A percentile compares a stretch with the other conserved stretches of the same genome.
Conservation (phyloP, 495 filamentous ascomycete genomes). For the Tuber calosporum region DNA sequence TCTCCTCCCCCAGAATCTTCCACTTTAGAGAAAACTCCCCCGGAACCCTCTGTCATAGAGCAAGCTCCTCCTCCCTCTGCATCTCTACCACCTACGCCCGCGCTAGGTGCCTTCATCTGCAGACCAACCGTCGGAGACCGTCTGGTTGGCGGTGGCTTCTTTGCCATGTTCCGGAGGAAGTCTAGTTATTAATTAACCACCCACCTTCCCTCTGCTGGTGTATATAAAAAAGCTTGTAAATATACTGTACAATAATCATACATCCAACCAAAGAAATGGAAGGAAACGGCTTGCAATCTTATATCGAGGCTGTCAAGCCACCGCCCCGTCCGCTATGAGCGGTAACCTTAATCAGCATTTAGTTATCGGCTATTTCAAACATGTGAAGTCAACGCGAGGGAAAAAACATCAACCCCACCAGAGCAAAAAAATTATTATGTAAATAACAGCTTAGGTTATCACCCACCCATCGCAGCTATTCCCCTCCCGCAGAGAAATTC, state of each 20-base stretch:
- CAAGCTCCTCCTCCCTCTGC: slow-evolving; percentile 7
- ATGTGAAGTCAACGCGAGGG: background rate
- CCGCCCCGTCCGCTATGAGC: background rate
- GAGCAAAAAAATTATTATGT: background rate
- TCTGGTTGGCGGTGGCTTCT: slow-evolving; percentile 62
- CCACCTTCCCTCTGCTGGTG: background rate
- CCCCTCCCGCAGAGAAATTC: too few relatives aligned
- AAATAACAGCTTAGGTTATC: background rate
- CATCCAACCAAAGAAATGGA: background rate
- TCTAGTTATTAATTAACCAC: background rate
- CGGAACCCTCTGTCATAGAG: slow-evolving; percentile 4
- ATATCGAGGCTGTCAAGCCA: background rate
- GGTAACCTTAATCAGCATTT: background rate
- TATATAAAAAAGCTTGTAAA: background rate
- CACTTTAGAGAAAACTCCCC: too few relatives aligned
- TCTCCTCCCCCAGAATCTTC: too few relatives aligned
- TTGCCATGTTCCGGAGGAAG: slow-evolving; percentile 57
- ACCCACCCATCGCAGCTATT: background rate
- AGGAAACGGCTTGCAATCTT: background rate
- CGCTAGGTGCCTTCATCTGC: slow-evolving; percentile 54
- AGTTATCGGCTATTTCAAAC: background rate
- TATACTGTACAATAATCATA: background rate
- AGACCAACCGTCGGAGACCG: slow-evolving; percentile 59
- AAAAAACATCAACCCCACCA: background rate
- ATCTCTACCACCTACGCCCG: background rate